These are phyloP conservation scores for Hypoxylon intermedium DNA, from an alignment of 495 filamentous ascomycete species.

Conservation along the genomic window DNA sequence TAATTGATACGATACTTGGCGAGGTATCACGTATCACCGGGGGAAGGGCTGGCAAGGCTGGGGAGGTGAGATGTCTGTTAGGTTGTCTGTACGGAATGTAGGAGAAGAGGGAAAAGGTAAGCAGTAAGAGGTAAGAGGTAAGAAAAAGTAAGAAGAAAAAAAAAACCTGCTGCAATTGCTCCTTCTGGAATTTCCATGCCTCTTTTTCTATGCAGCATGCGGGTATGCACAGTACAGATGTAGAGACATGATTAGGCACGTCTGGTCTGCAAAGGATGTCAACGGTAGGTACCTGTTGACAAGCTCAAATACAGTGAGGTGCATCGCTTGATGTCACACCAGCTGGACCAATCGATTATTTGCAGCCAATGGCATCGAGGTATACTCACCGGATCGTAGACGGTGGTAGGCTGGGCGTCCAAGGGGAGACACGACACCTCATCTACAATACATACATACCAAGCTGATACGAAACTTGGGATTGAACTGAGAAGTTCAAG, in stretches of 20 bases:
- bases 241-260: not conserved
- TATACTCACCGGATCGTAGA: not conserved
- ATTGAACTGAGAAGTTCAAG: too few species aligned
- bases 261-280: not conserved
- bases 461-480: too few species aligned
- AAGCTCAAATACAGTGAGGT: conserved; percentile 1
- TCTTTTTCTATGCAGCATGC: not conserved
- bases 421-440: not conserved
- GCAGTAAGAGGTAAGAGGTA: too few species aligned
- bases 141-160: not conserved
- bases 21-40: too few species aligned
- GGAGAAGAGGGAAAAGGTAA: too few species aligned
- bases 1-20: too few species aligned
- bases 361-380: conserved; percentile 10
- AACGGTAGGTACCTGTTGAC: not conserved
- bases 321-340: conserved; percentile 20
- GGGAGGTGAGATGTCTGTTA: too few species aligned
- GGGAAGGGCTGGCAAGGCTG: too few species aligned
- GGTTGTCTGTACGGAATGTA: too few species aligned
- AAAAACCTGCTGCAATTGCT: not conserved
- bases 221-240: not conserved
- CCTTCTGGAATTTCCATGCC: not conserved
- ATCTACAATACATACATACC: too few species aligned
- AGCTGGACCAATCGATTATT: conserved; percentile 5
- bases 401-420: not conserved